Evolutionary conservation across 2,329 filamentous ascomycete genomes (phyloP).

Genomic region (Fusarium acutatum): DNA sequence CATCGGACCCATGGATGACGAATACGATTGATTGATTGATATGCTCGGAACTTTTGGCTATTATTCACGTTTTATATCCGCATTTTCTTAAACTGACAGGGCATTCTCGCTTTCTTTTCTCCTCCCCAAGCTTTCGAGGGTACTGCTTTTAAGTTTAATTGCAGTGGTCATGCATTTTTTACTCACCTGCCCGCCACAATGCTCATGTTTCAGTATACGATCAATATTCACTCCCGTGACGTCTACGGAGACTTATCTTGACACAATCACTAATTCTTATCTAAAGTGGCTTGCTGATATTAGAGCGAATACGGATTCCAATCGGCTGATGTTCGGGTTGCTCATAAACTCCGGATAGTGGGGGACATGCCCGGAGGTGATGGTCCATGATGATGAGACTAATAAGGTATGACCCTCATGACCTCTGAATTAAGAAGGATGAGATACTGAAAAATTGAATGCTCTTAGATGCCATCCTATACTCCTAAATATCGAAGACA

Average conservation of each 20-base stretch:
- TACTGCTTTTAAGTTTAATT: not conserved
- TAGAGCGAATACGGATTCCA: conserved; percentile 21
- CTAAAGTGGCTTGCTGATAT: conserved; percentile 3
- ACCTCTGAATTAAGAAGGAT: not conserved
- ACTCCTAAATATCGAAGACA: not conserved
- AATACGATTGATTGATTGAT: conserved; percentile 20
- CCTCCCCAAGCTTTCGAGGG: not conserved
- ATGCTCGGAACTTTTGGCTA: not conserved
- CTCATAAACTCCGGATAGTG: conserved; percentile 23
- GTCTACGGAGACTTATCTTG: not conserved
- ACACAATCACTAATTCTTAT: not conserved
- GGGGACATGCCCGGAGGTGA: conserved; percentile 7
- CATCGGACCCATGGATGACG: conserved; percentile 21
- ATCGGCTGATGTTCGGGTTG: conserved; percentile 37
- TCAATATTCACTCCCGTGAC: not conserved
- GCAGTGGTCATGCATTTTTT: not conserved
- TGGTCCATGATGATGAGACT: not conserved
- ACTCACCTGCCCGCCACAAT: not conserved
- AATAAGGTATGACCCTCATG: conserved; percentile 13
- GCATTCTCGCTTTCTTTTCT: not conserved
- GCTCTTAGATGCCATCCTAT: not conserved
- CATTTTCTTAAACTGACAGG: not conserved
- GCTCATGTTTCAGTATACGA: not conserved
- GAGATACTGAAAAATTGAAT: not conserved
- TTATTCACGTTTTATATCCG: conserved; percentile 16